Evolutionary conservation across 1,139 yeast species (phyloP), one percentile per base, ranked within the genome.

Genomic region (Scheffersomyces lignicola): DNA sequence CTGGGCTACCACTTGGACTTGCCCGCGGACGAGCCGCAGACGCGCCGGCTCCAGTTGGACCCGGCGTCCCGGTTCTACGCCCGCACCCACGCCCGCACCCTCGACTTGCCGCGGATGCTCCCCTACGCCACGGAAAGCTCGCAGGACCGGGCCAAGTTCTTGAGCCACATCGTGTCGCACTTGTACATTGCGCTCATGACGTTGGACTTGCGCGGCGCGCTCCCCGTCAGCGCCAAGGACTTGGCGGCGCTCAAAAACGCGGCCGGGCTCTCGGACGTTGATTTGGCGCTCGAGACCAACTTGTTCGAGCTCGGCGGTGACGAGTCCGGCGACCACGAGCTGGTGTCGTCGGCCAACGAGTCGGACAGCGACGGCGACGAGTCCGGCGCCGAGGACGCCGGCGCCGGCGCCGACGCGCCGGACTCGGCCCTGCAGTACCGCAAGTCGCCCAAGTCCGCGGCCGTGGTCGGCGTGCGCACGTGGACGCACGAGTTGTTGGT

Each of bases 401-500:
- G 65, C 15, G 70, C 65, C 17, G 52, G 61, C 32, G 69, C 69
- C 24, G 65, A 56, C 18, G 61, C 59, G 17, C 9, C 69, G 26
- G 76, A 69, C 3, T 51, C 49, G 18, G 56, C 53, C 23, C 54
- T 36, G 32, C 75, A 77, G 38, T 78, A 81, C 41, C 80, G 80
- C 44, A 72, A 78, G 11, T 71, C 82, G 3, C 80, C 84, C 4
- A 73, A 76, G 45, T 79, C 87, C 0, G 85, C 94, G 1, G 80
- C 92, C 0, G 82, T 85, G 4, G 80, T 85, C 7, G 76, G 83
- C 28, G 83, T 87, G 7, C 74, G 83, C 37, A 87, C 85, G 42
- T 90, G 97, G 96, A 85, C 97, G 0, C 82, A 86, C 39, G 97
- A 89, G 55, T 70, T 92, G 43, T 73, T 80, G 38, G 82, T 85